Base-by-base conservation (phyloP, 208 protist species). In the Leishmania tropica region DNA sequence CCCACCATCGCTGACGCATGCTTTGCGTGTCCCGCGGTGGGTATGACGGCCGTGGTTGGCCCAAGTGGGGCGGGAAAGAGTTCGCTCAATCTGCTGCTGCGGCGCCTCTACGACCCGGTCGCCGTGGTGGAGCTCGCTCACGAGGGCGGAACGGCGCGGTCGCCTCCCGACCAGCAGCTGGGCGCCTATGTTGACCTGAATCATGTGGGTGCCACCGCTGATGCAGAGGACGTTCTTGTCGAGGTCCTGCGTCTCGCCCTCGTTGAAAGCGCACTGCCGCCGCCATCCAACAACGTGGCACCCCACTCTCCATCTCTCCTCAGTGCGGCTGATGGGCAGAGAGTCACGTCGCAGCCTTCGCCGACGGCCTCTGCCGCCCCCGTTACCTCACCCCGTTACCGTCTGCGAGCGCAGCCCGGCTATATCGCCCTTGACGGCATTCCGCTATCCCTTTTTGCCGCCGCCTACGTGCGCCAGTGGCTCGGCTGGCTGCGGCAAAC, bases 11-110 rank as follows among this genome's bases (percentile, higher is more conserved):
- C 64, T 3, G 80, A 89, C 60, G 72, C 78, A n/a, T 78, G 42
- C 45, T 81, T 86, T 31, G 8, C 13, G 10, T 94, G 83, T 76
- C 89, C 87, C 1, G 83, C 85, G 0, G 65, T 31, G 17, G 83
- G 84, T 56, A 93, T 90, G 80, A 92, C 89, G 31, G 93, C 86
- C 13, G 72, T 98, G 1, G 85, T 97, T 19, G 96, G 96, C 11
- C 87, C 58, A 40, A 93, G 87, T 40, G 96, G 96, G 21, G 90
- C 88, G 40, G 96, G 96, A 40, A 98, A 98, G 86, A 93, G 85
- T 51, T 96, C 94, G 8, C 65, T 95, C 8, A 78, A 91, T 10
- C 15, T 71, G 60, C 85, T 98, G 76, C 77, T 98, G 40, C 88
- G 88, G 62, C 92, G 95, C 51, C 84, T 92, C 51, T 98, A 96